Percentiles rank a stretch among this genome's conserved stretches.
phyloP scores from a whole-genome alignment of 2,329 filamentous ascomycete species.

The Paracoccidioides lutzii region DNA sequence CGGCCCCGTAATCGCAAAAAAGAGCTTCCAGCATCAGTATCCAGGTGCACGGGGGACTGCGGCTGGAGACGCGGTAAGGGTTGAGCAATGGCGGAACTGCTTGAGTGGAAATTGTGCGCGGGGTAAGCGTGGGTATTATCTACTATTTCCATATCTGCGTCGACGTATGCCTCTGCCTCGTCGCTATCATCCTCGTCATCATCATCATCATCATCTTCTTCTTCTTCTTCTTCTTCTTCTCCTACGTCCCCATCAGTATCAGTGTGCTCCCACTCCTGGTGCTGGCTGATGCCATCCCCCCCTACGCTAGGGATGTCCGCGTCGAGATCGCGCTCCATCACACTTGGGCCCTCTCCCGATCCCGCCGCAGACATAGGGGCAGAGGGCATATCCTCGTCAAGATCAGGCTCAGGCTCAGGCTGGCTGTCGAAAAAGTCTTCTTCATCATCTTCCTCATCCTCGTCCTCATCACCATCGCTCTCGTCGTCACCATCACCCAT shows the following conservation, averaged over 20 bases:
- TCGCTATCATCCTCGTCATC: slow-evolving; percentile 6
- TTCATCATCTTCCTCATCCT: slow-evolving; percentile 27
- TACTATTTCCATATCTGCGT: neutral
- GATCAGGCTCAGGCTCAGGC: slow-evolving; percentile 19
- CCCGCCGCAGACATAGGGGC: slow-evolving; percentile 13
- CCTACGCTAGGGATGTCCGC: slow-evolving; percentile 54
- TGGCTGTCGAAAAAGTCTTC: slow-evolving; percentile 33
- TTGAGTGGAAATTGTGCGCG: slow-evolving; percentile 4
- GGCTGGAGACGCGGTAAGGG: slow-evolving; percentile 19
- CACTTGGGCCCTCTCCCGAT: slow-evolving; percentile 27
- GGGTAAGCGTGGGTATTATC: neutral
- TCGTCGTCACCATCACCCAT: slow-evolving; percentile 32
- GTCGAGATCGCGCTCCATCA: slow-evolving; percentile 58
- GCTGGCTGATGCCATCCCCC: slow-evolving; percentile 32
- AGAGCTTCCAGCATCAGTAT: slow-evolving; percentile 28
- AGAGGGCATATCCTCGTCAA: slow-evolving; percentile 24
- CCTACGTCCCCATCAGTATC: slow-evolving; percentile 41
- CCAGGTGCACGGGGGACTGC: slow-evolving; percentile 14
- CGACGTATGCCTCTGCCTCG: slow-evolving; percentile 2
- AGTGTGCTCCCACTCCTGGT: slow-evolving; percentile 59
- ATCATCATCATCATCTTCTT: slow-evolving; percentile 25
- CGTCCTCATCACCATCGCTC: slow-evolving; percentile 24
- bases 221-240: slow-evolving; percentile 44
- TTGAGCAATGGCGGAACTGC: slow-evolving; percentile 12
- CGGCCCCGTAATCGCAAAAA: slow-evolving; percentile 30